phyloP scores from a whole-genome alignment of 805 yeast species.

The Schwanniomyces vanrijiae region DNA sequence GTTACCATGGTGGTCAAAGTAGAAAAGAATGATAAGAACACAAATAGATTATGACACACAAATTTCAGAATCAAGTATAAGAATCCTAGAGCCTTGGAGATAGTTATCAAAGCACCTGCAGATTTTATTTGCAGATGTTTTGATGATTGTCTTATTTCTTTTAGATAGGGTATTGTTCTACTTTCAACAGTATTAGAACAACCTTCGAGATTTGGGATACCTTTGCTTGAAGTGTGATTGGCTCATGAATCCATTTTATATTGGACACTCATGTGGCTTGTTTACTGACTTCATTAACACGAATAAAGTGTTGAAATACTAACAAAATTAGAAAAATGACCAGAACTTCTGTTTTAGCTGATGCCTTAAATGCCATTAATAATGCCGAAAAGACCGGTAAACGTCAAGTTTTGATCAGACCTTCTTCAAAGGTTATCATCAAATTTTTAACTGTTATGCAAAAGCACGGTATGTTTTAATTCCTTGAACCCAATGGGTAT shows the following conservation, averaged over 20 bases:
- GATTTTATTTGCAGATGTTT: neutral
- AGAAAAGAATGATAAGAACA: neutral
- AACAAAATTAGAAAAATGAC: conserved; percentile 59
- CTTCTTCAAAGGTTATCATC: conserved; percentile 97
- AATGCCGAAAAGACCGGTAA: conserved; percentile 99
- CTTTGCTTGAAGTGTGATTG: conserved; percentile 10
- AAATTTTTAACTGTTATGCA: conserved; percentile 96
- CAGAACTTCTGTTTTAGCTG: conserved; percentile 97
- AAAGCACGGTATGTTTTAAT: conserved; percentile 59
- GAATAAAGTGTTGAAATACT: conserved; percentile 5
- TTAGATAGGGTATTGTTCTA: conserved; percentile 8
- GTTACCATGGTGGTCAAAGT: neutral
- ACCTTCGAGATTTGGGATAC: conserved; percentile 27
- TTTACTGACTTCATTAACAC: conserved; percentile 2
- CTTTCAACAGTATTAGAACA: conserved; percentile 14
- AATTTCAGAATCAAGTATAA: conserved; percentile 6
- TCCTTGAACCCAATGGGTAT: neutral
- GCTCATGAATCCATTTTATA: conserved; percentile 34
- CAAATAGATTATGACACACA: neutral
- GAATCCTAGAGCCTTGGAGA: conserved; percentile 20
- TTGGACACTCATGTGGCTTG: conserved; percentile 43
- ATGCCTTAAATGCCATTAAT: conserved; percentile 96
- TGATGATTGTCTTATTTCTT: conserved; percentile 6
- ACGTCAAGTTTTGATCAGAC: conserved; percentile 98
- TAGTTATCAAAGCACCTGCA: conserved; percentile 5